These are phyloP conservation scores for Paramecium sonneborni DNA, from an alignment of 73 alveolate species.

Conservation along the genomic window DNA sequence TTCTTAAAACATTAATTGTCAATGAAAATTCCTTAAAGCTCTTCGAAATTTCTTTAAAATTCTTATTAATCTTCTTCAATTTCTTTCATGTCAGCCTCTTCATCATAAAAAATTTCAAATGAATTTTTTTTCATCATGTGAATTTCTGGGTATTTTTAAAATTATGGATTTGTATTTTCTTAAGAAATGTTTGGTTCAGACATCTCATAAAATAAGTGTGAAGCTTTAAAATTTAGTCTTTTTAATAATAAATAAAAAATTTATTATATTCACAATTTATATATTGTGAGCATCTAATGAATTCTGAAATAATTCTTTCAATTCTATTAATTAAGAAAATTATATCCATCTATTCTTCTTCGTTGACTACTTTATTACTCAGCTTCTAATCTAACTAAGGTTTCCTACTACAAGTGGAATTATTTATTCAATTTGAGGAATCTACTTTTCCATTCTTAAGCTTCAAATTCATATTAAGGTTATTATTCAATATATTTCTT, in stretches of 20 bases:
- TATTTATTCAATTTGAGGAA: neutral
- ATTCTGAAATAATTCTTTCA: constrained; percentile 6
- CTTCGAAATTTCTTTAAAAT: neutral
- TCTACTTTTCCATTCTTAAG: neutral
- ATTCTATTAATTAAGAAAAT: neutral
- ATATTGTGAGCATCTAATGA: neutral
- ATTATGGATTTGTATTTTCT: neutral
- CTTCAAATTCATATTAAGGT: constrained; percentile 6
- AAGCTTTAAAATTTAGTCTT: too few species aligned
- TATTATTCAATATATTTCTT: neutral
- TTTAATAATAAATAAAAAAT: too few species aligned
- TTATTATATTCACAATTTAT: neutral
- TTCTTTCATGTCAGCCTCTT: neutral
- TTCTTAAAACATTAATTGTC: too few species aligned
- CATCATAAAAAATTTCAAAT: neutral
- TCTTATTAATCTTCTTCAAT: neutral
- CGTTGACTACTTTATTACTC: neutral
- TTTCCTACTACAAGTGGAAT: neutral
- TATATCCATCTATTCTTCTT: neutral
- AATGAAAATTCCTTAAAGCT: too few species aligned
- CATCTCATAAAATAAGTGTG: constrained; percentile 1
- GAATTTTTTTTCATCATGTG: neutral
- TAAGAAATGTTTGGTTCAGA: neutral
- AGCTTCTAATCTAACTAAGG: neutral
- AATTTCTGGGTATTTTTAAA: neutral